Percentiles rank a stretch among this genome's conserved stretches.
phyloP scores from a whole-genome alignment of 2,329 filamentous ascomycete species.

The Penicillium hesseltinei region DNA sequence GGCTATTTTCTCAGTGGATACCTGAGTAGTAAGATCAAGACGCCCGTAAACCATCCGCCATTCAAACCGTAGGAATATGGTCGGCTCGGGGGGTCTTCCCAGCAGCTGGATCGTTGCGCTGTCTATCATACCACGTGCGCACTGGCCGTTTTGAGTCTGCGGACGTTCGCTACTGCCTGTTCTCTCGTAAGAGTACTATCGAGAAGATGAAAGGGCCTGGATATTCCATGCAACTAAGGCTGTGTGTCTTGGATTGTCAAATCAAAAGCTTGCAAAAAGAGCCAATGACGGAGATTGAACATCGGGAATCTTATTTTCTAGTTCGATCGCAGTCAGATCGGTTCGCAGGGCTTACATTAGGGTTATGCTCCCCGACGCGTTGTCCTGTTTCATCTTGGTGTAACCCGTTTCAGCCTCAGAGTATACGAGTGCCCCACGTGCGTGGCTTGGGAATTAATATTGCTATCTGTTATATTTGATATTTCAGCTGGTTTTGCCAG shows the following conservation, averaged over 20 bases:
- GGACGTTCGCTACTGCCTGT: neutral
- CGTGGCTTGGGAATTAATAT: neutral
- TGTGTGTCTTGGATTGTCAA: constrained; percentile 3
- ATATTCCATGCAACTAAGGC: neutral
- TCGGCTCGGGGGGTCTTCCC: neutral
- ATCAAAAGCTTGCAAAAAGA: neutral
- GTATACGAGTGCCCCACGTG: constrained; percentile 1
- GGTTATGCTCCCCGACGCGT: constrained; percentile 3
- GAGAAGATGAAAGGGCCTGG: neutral
- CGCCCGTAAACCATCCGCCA: neutral
- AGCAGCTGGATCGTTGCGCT: neutral
- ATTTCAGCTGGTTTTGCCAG: neutral
- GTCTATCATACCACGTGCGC: neutral
- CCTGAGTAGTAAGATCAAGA: neutral
- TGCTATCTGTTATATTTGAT: neutral
- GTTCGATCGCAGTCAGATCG: neutral
- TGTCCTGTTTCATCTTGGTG: neutral
- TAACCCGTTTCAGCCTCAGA: neutral
- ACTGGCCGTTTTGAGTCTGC: neutral
- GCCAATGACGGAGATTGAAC: neutral
- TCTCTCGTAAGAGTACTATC: neutral
- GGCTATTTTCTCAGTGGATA: neutral
- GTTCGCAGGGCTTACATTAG: neutral
- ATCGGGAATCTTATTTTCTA: neutral
- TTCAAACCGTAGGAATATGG: neutral